Percentiles rank a stretch among this genome's conserved stretches.
Conservation (phyloP, 805 yeast species). For the Candida golubevii region DNA sequence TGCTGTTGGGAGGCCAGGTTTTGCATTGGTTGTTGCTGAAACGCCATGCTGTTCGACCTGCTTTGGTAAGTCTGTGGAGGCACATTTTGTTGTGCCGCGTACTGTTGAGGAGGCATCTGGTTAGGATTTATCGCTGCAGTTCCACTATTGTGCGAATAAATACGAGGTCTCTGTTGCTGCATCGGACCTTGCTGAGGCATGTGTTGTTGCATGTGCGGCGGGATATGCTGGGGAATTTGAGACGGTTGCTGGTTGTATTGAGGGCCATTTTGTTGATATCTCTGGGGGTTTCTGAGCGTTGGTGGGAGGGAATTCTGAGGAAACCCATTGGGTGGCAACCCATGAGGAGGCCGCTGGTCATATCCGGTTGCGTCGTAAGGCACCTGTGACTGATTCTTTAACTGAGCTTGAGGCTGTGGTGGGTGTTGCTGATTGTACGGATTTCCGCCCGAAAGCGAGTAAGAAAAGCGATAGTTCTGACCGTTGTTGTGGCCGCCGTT, state of each 20-base stretch:
- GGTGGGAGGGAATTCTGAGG: slow-evolving; percentile 24
- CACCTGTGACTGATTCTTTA: too few relatives aligned
- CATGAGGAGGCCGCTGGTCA: slow-evolving; percentile 32
- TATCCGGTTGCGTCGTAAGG: slow-evolving; percentile 2
- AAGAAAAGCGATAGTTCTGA: slow-evolving; percentile 7
- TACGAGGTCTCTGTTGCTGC: slow-evolving; percentile 6
- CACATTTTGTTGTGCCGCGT: slow-evolving; percentile 2
- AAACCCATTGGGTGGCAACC: slow-evolving; percentile 28
- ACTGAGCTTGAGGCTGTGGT: too few relatives aligned
- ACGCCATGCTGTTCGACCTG: slow-evolving; percentile 5
- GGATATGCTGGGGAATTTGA: slow-evolving; percentile 6
- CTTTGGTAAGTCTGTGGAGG: background rate
- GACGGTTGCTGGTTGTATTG: background rate
- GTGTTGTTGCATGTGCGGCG: slow-evolving; percentile 7
- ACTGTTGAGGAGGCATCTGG: background rate
- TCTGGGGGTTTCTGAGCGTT: slow-evolving; percentile 21
- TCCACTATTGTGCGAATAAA: slow-evolving; percentile 1
- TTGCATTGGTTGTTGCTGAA: slow-evolving; percentile 11
- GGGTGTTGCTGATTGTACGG: slow-evolving; percentile 5
- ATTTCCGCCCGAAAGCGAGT: slow-evolving; percentile 10
- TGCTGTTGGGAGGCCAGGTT: slow-evolving; percentile 7
- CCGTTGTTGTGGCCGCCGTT: background rate
- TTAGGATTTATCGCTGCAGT: background rate
- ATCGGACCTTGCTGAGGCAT: slow-evolving; percentile 2
- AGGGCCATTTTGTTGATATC: slow-evolving; percentile 20